Base-by-base conservation (phyloP, 2,329 filamentous ascomycete genomes). In the Aspergillus nomiae region DNA sequence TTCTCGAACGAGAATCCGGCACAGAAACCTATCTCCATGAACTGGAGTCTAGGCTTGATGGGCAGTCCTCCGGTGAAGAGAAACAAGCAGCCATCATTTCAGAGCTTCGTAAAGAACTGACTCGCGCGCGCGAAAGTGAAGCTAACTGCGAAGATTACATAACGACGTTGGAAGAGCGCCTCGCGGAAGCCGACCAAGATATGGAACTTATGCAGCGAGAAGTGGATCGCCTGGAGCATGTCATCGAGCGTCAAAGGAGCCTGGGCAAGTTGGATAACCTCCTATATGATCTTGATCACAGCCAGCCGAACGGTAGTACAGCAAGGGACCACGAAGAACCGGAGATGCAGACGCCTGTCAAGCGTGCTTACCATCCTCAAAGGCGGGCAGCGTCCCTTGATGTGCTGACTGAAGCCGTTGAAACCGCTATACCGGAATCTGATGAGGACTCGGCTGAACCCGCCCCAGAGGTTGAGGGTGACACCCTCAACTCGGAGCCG, bases 161-260 rank as follows among this genome's bases (percentile, higher is more conserved):
- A 59, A 96, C 94, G 1, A 98, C 94, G 0, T 83, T 99, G 12
- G 95, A 99, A 76, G 95, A 98, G 80, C 90, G 94, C 26, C 86
- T 99, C 10, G 95, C 95, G 0, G 95, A 99, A 78, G 90, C 94
- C 2, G 95, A 99, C 72, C 94, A 98, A 77, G 95, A 99, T 74
- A 89, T 92, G 67, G 95, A 98, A 76, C 82, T 97, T 64, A 97
- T 99, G 94, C 93, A 97, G 76, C 92, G 94, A 41, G 95, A 99
- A 74, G 92, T 99, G 66, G 92, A 97, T 72, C 89, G 94, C 38
- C 84, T 99, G 14, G 95, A 98, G 78, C 92, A 97, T 77, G 92
- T 99, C 9, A 89, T 99, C 58, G 94, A 98, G 77, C 91, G 96
- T 56, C 95, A 99, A 77, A 87, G 95, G 63, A 97, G 94, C 75